Evolutionary conservation across 371 early-diverging fungal species (phyloP).

Genomic region (Mucor sp.): DNA sequence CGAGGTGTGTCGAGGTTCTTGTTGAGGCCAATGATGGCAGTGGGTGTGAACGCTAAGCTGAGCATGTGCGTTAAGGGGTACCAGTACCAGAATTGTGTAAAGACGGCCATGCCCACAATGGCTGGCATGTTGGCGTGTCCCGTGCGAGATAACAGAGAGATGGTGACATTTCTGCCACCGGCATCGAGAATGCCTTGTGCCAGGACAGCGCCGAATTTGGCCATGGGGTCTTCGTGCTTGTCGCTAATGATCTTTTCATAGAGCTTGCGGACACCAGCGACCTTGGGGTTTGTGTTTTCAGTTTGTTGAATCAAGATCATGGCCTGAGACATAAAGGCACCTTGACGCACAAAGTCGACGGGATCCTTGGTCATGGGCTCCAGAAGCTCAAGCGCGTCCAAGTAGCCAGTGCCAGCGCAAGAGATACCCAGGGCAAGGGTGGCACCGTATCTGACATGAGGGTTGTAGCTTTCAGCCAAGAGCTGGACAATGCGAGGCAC

Average conservation of each 20-base stretch:
- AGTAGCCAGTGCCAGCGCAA: slow-evolving; percentile 93
- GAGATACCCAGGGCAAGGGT: slow-evolving; percentile 98
- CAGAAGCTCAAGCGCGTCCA: slow-evolving; percentile 93
- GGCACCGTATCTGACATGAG: slow-evolving; percentile 98
- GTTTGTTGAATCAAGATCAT: slow-evolving; percentile 98
- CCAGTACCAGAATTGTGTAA: slow-evolving; percentile 99
- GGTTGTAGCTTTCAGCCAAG: slow-evolving; percentile 97
- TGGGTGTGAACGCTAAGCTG: slow-evolving; percentile 92
- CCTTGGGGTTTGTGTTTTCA: slow-evolving; percentile 77
- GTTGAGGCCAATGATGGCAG: slow-evolving; percentile 94
- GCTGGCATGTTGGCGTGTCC: slow-evolving; percentile 93
- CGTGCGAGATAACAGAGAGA: slow-evolving; percentile 87
- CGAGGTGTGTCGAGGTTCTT: slow-evolving; percentile 86
- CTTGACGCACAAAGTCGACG: slow-evolving; percentile 98
- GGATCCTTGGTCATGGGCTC: slow-evolving; percentile 98
- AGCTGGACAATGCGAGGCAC: slow-evolving; percentile 97
- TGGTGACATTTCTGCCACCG: slow-evolving; percentile 96
- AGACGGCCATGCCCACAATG: slow-evolving; percentile 95
- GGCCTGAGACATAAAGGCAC: slow-evolving; percentile 97
- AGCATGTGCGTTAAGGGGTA: slow-evolving; percentile 97
- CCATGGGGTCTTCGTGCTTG: slow-evolving; percentile 92
- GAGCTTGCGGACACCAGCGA: slow-evolving; percentile 79
- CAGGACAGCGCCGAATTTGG: slow-evolving; percentile 98
- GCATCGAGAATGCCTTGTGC: slow-evolving; percentile 99
- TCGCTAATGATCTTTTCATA: slow-evolving; percentile 90